These are phyloP conservation scores for Erythrophleum fordii DNA, from an alignment of 306 rosid species.

Conservation along the genomic window DNA sequence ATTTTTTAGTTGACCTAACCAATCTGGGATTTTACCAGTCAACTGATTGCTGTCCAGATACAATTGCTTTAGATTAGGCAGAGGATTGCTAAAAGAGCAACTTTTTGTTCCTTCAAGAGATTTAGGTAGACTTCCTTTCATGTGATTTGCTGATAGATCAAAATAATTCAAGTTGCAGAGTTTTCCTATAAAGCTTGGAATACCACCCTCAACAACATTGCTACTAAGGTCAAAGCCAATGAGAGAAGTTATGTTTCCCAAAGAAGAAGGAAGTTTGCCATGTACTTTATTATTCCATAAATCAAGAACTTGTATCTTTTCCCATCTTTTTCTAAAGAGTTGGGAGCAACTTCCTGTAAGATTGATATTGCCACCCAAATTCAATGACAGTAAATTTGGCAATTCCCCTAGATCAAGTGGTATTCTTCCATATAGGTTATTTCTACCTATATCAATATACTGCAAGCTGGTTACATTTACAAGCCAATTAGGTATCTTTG, in stretches of 20 bases:
- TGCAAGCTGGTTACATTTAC: constrained; percentile 45
- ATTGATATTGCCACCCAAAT: constrained; percentile 13
- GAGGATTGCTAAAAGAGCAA: constrained; percentile 24
- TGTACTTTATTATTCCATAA: constrained; percentile 36
- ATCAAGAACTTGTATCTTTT: constrained; percentile 27
- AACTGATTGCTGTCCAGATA: constrained; percentile 32
- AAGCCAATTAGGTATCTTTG: constrained; percentile 54
- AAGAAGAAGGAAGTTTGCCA: constrained; percentile 45
- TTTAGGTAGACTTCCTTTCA: constrained; percentile 44
- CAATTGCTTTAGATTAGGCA: constrained; percentile 31
- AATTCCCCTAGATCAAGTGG: constrained; percentile 50
- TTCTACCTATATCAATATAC: constrained; percentile 13
- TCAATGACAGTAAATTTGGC: constrained; percentile 37
- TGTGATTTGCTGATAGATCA: constrained; percentile 29
- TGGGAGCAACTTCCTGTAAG: constrained; percentile 51
- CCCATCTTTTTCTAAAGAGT: constrained; percentile 47
- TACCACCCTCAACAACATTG: constrained; percentile 42
- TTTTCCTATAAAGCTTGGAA: constrained; percentile 48
- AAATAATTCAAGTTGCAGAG: constrained; percentile 36
- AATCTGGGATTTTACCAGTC: constrained; percentile 46
- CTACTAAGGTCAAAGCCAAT: not conserved
- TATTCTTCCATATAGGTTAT: constrained; percentile 48
- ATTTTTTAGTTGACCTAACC: constrained; percentile 47
- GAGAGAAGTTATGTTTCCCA: constrained; percentile 56
- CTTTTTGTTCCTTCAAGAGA: constrained; percentile 40